phyloP scores from a whole-genome alignment of 2,329 filamentous ascomycete species.

The Cladobotryum protrusum region DNA sequence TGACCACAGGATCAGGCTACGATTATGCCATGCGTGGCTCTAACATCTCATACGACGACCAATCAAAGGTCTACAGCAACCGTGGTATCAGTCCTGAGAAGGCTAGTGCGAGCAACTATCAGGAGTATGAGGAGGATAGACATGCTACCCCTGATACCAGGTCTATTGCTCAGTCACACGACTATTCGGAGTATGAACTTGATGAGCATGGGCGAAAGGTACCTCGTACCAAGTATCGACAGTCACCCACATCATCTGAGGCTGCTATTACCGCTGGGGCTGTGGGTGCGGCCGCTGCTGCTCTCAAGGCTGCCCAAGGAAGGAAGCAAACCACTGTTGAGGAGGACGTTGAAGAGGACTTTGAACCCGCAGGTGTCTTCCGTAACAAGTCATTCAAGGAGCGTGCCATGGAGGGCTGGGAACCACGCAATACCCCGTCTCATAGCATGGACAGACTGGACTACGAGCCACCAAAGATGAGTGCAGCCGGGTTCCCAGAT shows the following conservation, averaged over 20 bases:
- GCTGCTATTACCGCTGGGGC: conserved; percentile 52
- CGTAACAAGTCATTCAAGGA: conserved; percentile 62
- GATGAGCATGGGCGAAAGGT: conserved; percentile 54
- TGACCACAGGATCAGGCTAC: conserved; percentile 55
- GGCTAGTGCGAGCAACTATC: conserved; percentile 33
- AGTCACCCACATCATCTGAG: conserved; percentile 52
- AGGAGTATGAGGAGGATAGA: conserved; percentile 33
- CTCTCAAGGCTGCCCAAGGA: conserved; percentile 44
- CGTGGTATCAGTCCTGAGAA: conserved; percentile 37
- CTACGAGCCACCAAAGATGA: conserved; percentile 52
- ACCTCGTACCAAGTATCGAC: conserved; percentile 35
- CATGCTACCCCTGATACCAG: conserved; percentile 34
- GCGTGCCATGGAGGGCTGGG: conserved; percentile 50
- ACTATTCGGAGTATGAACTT: conserved; percentile 51
- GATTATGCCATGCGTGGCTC: conserved; percentile 39
- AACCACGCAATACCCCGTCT: conserved; percentile 49
- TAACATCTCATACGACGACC: conserved; percentile 28
- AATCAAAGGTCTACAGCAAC: conserved; percentile 24
- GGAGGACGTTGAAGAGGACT: conserved; percentile 32
- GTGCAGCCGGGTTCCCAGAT: conserved; percentile 63
- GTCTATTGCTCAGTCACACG: conserved; percentile 28
- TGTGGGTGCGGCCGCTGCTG: conserved; percentile 46
- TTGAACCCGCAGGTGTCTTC: conserved; percentile 44
- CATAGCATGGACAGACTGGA: conserved; percentile 55
- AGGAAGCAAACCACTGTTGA: conserved; percentile 35